Conservation (phyloP, 208 protist genomes). For the Trypanosomatidae sp. region DNA sequence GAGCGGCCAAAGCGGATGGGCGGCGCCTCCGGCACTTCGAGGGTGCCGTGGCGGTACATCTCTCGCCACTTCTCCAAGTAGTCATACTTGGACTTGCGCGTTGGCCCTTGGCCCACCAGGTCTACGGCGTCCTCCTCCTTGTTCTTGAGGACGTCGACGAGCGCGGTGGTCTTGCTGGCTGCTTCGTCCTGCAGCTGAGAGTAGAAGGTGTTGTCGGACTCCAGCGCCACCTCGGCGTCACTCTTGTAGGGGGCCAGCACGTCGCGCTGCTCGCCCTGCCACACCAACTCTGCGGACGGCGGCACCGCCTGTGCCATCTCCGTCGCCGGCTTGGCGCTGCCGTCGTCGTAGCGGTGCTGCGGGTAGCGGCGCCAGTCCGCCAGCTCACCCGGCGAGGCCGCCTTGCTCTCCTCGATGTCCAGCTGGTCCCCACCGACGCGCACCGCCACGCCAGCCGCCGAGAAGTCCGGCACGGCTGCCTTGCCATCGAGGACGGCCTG, state of each 20-base stretch:
- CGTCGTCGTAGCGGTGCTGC: constrained; percentile 73
- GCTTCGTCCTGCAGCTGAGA: constrained; percentile 49
- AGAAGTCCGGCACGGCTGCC: constrained; percentile 46
- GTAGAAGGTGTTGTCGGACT: constrained; percentile 87
- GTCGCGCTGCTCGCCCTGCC: constrained; percentile 74
- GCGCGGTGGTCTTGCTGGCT: constrained; percentile 39
- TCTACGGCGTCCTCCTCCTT: constrained; percentile 57
- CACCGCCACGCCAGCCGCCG: constrained; percentile 50
- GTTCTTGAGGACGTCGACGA: constrained; percentile 59
- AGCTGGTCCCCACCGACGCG: constrained; percentile 76
- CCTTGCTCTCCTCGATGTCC: constrained; percentile 79
- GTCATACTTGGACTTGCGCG: constrained; percentile 84
- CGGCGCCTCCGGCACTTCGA: constrained; percentile 79
- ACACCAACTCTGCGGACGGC: constrained; percentile 75
- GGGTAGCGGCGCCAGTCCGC: constrained; percentile 65
- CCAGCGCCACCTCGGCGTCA: constrained; percentile 81
- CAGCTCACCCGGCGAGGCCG: constrained; percentile 60
- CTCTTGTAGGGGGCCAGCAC: constrained; percentile 80
- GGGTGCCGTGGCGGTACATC: constrained; percentile 90
- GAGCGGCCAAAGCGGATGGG: constrained; percentile 70
- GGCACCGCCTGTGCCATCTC: constrained; percentile 68
- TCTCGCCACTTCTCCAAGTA: constrained; percentile 91
- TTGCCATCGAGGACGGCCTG: constrained; percentile 60
- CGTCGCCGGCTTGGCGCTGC: constrained; percentile 50
- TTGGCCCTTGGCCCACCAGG: constrained; percentile 53